Evolutionary conservation across 1,284 basidiomycete species (phyloP).

Genomic region (Schizopora paradoxa): DNA sequence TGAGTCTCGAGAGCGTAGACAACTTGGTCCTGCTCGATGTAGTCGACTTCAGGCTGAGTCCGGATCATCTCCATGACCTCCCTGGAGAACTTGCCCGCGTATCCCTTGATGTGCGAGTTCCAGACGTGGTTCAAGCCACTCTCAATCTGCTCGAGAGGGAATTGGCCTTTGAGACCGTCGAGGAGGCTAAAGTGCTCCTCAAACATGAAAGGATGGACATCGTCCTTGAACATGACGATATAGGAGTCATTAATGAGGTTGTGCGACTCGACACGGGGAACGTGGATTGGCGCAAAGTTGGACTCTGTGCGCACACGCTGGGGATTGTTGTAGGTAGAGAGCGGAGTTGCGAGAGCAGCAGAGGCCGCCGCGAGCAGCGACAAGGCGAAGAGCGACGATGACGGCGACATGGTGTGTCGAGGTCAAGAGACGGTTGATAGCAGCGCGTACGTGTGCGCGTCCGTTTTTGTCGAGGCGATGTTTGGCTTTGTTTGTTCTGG

Average conservation of each 20-base stretch:
- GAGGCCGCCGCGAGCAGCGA: slow-evolving; percentile 38
- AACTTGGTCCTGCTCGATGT: slow-evolving; percentile 90
- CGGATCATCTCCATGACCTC: slow-evolving; percentile 77
- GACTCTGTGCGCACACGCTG: slow-evolving; percentile 40
- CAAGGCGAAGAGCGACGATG: slow-evolving; percentile 30
- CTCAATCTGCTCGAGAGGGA: slow-evolving; percentile 40
- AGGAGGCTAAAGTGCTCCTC: slow-evolving; percentile 74
- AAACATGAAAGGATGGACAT: slow-evolving; percentile 49
- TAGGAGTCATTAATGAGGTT: slow-evolving; percentile 83
- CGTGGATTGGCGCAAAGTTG: slow-evolving; percentile 49
- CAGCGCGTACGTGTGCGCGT: too few relatives aligned
- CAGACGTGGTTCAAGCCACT: slow-evolving; percentile 69
- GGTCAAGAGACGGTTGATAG: too few relatives aligned
- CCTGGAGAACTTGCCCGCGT: slow-evolving; percentile 81
- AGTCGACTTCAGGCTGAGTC: slow-evolving; percentile 85
- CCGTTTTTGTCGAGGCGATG: too few relatives aligned
- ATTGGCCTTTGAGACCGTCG: slow-evolving; percentile 47
- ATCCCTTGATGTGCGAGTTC: slow-evolving; percentile 69
- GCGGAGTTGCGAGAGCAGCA: slow-evolving; percentile 46
- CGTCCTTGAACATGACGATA: slow-evolving; percentile 83
- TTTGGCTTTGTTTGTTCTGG: too few relatives aligned
- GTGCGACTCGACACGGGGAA: slow-evolving; percentile 43
- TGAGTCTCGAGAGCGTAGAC: slow-evolving; percentile 68
- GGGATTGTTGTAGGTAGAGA: slow-evolving; percentile 50
- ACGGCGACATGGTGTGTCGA: too few relatives aligned